Evolutionary conservation across 2,329 filamentous ascomycete genomes (phyloP), one percentile per base, ranked within the genome.

Genomic region (Boeremia exigua): DNA sequence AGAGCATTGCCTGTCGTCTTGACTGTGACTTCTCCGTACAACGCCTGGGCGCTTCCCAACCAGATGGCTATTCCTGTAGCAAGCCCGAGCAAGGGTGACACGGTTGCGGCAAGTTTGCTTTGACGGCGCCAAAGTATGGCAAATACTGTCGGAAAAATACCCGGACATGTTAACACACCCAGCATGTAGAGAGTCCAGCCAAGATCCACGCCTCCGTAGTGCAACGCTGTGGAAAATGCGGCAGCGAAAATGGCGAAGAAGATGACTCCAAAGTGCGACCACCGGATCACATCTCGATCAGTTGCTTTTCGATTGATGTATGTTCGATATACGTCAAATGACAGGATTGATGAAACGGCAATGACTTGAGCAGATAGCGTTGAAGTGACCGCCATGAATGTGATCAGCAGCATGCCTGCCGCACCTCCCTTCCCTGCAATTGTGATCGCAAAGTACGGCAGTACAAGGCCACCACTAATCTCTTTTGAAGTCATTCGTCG

Each of bases 121-220:
- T 95, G 91, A 0, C 88, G 85, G 38, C 83, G 84, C 91, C 91
- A 96, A 42, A 92, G 80, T 0, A 96, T 82, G 0, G 91, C 89
- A 60, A 96, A 78, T 0, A 90, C 88, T 0, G 91, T 89, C 0
- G 92, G 92, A 10, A 96, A 81, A 2, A 95, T 91, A 2, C 91
- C 92, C 0, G 89, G 86, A 0, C 88, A 92, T 67, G 96, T 93
- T 66, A 96, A 90, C 45, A 92, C 89, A 4, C 49, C 92, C 91
- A 92, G 96, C 96, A 73, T 95, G 84, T 2, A 96, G 78, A 71
- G 94, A 93, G 5, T 95, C 80, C 68, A 92, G 93, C n/a, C 91
- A 91, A 90, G 96, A 92, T 54, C 54, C 48, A 56, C 58, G 27
- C 64, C 67, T 2, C 60, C 65, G 28, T 69, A 64, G 48, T 64